Conservation (phyloP, 1,284 basidiomycete species). For the Leccinum pseudoinsigne region DNA sequence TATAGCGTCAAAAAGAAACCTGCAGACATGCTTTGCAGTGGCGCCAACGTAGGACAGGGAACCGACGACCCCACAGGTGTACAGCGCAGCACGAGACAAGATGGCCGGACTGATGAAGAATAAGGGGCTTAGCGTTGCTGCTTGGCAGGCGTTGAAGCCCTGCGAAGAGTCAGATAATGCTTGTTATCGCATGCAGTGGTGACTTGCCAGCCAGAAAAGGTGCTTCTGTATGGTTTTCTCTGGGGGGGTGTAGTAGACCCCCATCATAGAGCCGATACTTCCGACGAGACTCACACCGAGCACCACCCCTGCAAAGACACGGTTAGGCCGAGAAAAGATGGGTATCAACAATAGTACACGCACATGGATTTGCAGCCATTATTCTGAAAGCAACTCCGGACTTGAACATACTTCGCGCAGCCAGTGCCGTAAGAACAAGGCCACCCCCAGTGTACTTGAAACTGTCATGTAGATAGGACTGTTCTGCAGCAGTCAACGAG, state of each 20-base stretch:
- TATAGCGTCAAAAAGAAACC: neutral
- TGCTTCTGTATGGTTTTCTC: conserved; percentile 74
- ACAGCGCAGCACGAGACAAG: conserved; percentile 86
- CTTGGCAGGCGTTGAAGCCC: conserved; percentile 87
- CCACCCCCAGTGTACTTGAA: conserved; percentile 89
- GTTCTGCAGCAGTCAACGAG: conserved; percentile 58
- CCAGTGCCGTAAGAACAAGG: conserved; percentile 72
- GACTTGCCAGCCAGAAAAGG: conserved; percentile 71
- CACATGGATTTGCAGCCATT: conserved; percentile 87
- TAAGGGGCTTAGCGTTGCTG: conserved; percentile 78
- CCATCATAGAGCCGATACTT: conserved; percentile 79
- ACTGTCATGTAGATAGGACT: conserved; percentile 74
- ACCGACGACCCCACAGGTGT: conserved; percentile 86
- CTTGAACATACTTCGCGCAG: conserved; percentile 77
- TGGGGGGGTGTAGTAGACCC: conserved; percentile 71
- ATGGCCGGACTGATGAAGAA: conserved; percentile 88
- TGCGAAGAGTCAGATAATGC: conserved; percentile 30
- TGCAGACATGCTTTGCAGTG: conserved; percentile 66
- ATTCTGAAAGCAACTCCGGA: conserved; percentile 75
- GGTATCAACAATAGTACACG: conserved; percentile 22
- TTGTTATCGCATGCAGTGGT: neutral
- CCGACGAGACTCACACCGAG: conserved; percentile 82
- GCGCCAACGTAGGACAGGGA: conserved; percentile 87
- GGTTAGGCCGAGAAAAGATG: conserved; percentile 7
- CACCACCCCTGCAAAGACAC: conserved; percentile 60